Percentiles rank a stretch among this genome's conserved stretches.
phyloP scores from a whole-genome alignment of 2,329 filamentous ascomycete genomes.

The Xylariaceae sp. region DNA sequence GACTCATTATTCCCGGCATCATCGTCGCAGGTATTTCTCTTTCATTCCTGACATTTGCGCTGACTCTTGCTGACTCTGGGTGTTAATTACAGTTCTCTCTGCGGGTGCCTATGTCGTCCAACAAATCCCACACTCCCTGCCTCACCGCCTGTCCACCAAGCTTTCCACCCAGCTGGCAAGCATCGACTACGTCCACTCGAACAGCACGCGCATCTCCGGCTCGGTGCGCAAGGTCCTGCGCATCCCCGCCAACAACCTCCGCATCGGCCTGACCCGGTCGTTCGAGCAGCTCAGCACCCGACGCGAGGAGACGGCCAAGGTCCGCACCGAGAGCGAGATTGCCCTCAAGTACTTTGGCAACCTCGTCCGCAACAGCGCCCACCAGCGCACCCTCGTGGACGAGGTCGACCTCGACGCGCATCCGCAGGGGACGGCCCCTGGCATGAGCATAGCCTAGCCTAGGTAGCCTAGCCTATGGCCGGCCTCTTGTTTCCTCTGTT shows the following conservation, averaged over 20 bases:
- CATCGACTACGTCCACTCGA: conserved; percentile 88
- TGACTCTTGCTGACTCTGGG: conserved; percentile 10
- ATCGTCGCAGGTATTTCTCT: conserved; percentile 64
- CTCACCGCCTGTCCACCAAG: conserved; percentile 76
- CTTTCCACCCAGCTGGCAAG: conserved; percentile 71
- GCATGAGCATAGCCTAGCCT: background rate
- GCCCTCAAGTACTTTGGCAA: conserved; percentile 88
- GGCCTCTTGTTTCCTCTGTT: background rate
- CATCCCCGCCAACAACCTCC: conserved; percentile 78
- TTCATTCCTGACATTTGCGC: conserved; percentile 1
- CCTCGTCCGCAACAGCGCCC: conserved; percentile 59
- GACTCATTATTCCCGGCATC: conserved; percentile 72
- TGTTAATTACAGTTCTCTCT: conserved; percentile 57
- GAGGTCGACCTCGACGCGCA: conserved; percentile 49
- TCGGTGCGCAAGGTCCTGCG: conserved; percentile 86
- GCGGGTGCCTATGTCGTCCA: conserved; percentile 74
- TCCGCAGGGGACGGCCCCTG: conserved; percentile 29
- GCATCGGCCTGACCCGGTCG: conserved; percentile 72
- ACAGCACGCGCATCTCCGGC: conserved; percentile 73
- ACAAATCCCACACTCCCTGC: conserved; percentile 83
- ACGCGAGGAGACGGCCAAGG: conserved; percentile 76
- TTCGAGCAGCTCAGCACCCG: conserved; percentile 75
- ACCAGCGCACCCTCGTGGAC: conserved; percentile 42
- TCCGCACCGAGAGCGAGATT: conserved; percentile 74
- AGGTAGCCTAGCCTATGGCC: too few species aligned